These are phyloP conservation scores for Posidonia australis DNA, from an alignment of 106 monocot species.

Conservation along the genomic window DNA sequence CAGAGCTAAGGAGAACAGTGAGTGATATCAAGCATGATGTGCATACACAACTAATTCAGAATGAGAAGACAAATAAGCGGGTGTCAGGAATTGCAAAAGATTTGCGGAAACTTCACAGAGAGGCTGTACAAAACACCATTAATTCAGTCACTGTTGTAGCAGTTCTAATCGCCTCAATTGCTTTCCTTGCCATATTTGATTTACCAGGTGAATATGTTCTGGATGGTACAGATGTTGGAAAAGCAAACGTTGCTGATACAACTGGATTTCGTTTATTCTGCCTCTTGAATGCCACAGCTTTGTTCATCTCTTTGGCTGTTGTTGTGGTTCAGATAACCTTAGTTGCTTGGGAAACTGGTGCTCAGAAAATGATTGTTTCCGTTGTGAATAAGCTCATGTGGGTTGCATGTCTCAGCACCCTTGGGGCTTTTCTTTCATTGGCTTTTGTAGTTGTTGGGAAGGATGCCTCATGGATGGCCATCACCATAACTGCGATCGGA, in stretches of 20 bases:
- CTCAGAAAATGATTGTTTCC: conserved; percentile 67
- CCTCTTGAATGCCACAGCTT: conserved; percentile 70
- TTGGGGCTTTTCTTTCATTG: conserved; percentile 67
- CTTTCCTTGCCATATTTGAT: conserved; percentile 90
- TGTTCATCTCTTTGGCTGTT: conserved; percentile 87
- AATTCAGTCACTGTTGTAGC: conserved; percentile 94
- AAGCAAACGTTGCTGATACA: conserved; percentile 39
- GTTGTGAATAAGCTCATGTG: conserved; percentile 98
- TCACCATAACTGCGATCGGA: conserved; percentile 58
- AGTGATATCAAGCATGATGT: conserved; percentile 88
- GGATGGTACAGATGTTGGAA: conserved; percentile 29
- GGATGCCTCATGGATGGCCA: conserved; percentile 63
- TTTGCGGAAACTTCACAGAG: conserved; percentile 74
- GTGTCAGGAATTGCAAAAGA: conserved; percentile 82
- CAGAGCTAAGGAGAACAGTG: conserved; percentile 67
- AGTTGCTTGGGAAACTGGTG: conserved; percentile 94
- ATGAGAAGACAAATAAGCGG: conserved; percentile 66
- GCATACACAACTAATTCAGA: conserved; percentile 73
- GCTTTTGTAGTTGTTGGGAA: conserved; percentile 79
- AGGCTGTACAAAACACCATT: conserved; percentile 92
- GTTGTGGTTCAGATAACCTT: conserved; percentile 95
- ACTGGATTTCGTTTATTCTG: conserved; percentile 59
- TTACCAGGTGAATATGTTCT: conserved; percentile 61
- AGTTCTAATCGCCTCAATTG: conserved; percentile 81
- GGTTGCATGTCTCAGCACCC: conserved; percentile 76